phyloP scores from a whole-genome alignment of 2,329 filamentous ascomycete genomes.

The Scopulariopsis brevicaulis region DNA sequence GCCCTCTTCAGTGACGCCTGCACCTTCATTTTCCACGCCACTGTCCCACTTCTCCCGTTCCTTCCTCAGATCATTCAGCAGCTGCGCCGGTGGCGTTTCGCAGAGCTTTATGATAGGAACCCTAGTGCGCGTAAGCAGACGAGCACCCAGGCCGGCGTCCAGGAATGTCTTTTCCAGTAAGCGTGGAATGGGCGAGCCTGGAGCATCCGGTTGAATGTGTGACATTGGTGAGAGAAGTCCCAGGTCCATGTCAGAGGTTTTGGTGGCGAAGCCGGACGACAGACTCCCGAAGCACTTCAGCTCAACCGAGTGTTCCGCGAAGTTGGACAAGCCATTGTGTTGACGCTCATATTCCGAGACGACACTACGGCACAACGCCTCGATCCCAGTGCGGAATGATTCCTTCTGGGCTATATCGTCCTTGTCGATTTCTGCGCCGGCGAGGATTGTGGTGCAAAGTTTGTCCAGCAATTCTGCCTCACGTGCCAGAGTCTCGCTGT shows the following conservation, averaged over 20 bases:
- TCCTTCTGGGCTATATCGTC: conserved; percentile 62
- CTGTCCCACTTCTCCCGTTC: conserved; percentile 64
- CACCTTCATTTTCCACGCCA: conserved; percentile 15
- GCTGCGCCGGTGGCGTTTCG: conserved; percentile 50
- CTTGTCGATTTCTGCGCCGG: conserved; percentile 48
- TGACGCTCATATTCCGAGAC: conserved; percentile 40
- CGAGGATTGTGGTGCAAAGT: conserved; percentile 35
- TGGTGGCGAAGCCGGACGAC: conserved; percentile 74
- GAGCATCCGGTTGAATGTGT: conserved; percentile 35
- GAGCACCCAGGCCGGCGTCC: conserved; percentile 60
- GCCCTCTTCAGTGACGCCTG: conserved; percentile 1
- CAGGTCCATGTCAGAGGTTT: conserved; percentile 85
- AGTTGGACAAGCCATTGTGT: conserved; percentile 26
- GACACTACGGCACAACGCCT: conserved; percentile 50
- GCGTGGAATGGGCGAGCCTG: conserved; percentile 55
- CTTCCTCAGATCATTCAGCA: conserved; percentile 49
- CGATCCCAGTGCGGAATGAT: conserved; percentile 51
- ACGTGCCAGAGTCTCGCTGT: conserved; percentile 11
- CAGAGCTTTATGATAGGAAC: conserved; percentile 86
- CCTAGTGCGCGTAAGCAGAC: conserved; percentile 65
- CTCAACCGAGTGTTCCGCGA: conserved; percentile 45
- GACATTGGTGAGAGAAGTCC: conserved; percentile 60
- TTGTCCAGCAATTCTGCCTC: conserved; percentile 38
- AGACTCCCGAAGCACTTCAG: conserved; percentile 75
- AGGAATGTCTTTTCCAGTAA: conserved; percentile 66